These are phyloP conservation scores for Sherardia arvensis DNA, from an alignment of 257 asterid genomes.

Conservation along the genomic window DNA sequence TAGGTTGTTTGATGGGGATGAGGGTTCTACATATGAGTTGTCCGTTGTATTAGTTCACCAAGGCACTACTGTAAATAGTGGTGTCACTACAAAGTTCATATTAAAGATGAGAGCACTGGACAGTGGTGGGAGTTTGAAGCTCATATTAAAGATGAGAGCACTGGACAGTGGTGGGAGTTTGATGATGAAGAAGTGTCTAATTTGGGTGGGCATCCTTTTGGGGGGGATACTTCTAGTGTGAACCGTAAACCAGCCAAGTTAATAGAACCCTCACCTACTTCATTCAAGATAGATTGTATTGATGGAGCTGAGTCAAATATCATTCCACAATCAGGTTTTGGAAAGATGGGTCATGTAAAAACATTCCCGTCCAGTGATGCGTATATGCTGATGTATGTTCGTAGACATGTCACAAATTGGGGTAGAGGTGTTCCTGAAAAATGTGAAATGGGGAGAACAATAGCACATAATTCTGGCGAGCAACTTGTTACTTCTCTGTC, in stretches of 20 bases:
- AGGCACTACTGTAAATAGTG: slow-evolving; percentile 94
- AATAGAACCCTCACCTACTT: slow-evolving; percentile 34
- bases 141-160: slow-evolving; percentile 73
- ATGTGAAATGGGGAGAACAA: slow-evolving; percentile 27
- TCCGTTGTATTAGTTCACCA: slow-evolving; percentile 93
- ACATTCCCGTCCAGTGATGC: slow-evolving; percentile 87
- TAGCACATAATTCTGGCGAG: slow-evolving; percentile 22
- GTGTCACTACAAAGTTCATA: slow-evolving; percentile 88
- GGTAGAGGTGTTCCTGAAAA: slow-evolving; percentile 17
- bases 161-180: slow-evolving; percentile 97
- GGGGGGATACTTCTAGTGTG: slow-evolving; percentile 35
- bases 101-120: slow-evolving; percentile 72
- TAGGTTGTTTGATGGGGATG: slow-evolving; percentile 46
- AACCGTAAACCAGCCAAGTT: slow-evolving; percentile 38
- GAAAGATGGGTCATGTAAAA: slow-evolving; percentile 34
- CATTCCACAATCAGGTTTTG: slow-evolving; percentile 29
- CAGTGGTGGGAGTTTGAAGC: slow-evolving; percentile 99
- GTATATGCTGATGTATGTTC: slow-evolving; percentile 89
- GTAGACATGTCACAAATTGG: slow-evolving; percentile 31
- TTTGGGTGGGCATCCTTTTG: slow-evolving; percentile 79
- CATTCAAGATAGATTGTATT: slow-evolving; percentile 22
- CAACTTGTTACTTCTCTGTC: slow-evolving; percentile 45
- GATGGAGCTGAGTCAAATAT: slow-evolving; percentile 31
- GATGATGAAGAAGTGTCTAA: slow-evolving; percentile 83
- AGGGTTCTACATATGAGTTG: slow-evolving; percentile 53